phyloP scores from a whole-genome alignment of 2,329 filamentous ascomycete species.

The Pestalotiopsis sp. region DNA sequence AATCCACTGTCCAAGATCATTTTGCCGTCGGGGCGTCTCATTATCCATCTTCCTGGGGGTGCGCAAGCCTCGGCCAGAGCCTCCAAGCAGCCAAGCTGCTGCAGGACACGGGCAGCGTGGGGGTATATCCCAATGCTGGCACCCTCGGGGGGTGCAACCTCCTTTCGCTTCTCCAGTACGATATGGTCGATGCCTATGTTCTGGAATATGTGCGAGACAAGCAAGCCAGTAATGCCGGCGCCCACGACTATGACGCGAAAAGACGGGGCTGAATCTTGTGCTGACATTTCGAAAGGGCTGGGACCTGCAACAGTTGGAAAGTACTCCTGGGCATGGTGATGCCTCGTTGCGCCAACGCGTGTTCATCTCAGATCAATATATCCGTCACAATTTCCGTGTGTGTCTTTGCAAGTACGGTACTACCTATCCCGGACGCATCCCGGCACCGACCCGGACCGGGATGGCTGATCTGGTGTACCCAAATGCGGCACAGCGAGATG shows the following conservation, averaged over 20 bases:
- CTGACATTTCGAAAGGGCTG: too few species aligned
- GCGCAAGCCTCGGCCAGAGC: neutral
- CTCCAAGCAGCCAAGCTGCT: conserved; percentile 12
- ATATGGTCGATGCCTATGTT: conserved; percentile 20
- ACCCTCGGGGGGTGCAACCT: conserved; percentile 15
- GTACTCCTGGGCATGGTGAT: too few species aligned
- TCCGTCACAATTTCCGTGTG: too few species aligned
- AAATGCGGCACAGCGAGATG: too few species aligned
- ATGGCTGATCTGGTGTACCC: too few species aligned
- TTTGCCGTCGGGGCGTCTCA: neutral
- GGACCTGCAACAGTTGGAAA: too few species aligned
- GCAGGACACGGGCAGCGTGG: conserved; percentile 15
- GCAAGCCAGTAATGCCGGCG: conserved; percentile 17
- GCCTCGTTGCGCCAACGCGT: too few species aligned
- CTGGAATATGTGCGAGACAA: conserved; percentile 16
- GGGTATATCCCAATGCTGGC: conserved; percentile 18
- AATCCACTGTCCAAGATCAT: conserved; percentile 10
- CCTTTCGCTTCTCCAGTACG: conserved; percentile 14
- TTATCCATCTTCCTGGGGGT: conserved; percentile 3
- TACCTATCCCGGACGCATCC: too few species aligned
- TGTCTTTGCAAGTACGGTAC: too few species aligned
- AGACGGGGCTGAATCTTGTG: too few species aligned
- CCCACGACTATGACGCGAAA: conserved; percentile 19
- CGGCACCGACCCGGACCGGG: too few species aligned
- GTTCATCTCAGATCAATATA: too few species aligned